Evolutionary conservation across 495 filamentous ascomycete genomes (phyloP).

Genomic region (Penicillium cataractarum): DNA sequence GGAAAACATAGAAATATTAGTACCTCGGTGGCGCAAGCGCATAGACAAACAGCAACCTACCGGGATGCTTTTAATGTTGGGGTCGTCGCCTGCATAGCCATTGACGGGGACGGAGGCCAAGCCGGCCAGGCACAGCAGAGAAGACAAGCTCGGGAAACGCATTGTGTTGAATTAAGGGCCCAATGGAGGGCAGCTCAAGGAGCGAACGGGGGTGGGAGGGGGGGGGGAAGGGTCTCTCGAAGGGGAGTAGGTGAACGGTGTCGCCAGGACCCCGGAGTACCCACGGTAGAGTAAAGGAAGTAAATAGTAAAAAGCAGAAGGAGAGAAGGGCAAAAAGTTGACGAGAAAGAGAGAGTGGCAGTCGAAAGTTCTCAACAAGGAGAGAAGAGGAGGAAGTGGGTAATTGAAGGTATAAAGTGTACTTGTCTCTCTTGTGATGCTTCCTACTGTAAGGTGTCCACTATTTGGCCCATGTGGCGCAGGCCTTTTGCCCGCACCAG

Average conservation of each 20-base stretch:
- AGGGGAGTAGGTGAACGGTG: slow-evolving; percentile 20
- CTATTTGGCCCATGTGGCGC: background rate
- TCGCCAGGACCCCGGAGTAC: slow-evolving; percentile 36
- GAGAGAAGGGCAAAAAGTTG: slow-evolving; percentile 15
- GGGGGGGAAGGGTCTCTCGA: background rate
- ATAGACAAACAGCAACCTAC: slow-evolving; percentile 36
- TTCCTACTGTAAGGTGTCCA: slow-evolving; percentile 17
- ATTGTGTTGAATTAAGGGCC: slow-evolving; percentile 33
- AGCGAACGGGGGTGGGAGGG: slow-evolving; percentile 31
- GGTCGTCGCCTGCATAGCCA: slow-evolving; percentile 41
- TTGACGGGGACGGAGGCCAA: slow-evolving; percentile 35
- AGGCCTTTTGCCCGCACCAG: background rate
- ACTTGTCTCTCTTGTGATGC: background rate
- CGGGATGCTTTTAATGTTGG: slow-evolving; percentile 60
- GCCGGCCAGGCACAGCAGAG: slow-evolving; percentile 44
- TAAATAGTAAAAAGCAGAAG: slow-evolving; percentile 18
- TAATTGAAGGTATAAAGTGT: slow-evolving; percentile 15
- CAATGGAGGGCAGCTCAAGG: slow-evolving; percentile 31
- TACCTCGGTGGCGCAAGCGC: slow-evolving; percentile 18
- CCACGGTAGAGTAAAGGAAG: slow-evolving; percentile 17
- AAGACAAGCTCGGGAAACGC: slow-evolving; percentile 45
- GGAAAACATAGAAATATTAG: slow-evolving; percentile 23
- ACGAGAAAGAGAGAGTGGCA: slow-evolving; percentile 5
- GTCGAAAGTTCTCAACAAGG: background rate
- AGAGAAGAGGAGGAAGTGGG: background rate